Evolutionary conservation across 1,139 yeast genomes (phyloP).

Genomic region (Candida neerlandica): DNA sequence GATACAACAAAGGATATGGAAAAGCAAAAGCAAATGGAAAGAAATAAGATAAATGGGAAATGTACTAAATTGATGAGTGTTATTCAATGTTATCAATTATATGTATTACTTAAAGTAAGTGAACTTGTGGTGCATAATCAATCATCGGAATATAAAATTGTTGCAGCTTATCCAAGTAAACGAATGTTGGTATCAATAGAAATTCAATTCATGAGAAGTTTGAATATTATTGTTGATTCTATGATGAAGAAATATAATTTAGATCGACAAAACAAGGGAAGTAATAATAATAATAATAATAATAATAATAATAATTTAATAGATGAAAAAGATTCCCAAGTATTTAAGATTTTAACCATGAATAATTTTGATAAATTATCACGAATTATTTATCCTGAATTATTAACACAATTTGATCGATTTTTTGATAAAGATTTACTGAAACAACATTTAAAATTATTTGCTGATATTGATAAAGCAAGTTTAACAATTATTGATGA

Average conservation of each 20-base stretch:
- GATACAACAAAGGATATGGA: constrained; percentile 16
- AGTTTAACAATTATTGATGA: constrained; percentile 46
- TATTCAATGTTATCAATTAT: constrained; percentile 41
- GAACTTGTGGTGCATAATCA: constrained; percentile 26
- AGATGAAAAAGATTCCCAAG: constrained; percentile 17
- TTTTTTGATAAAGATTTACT: constrained; percentile 40
- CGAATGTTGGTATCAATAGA: constrained; percentile 46
- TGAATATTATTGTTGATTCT: constrained; percentile 45
- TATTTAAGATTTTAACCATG: constrained; percentile 47
- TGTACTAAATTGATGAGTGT: constrained; percentile 40
- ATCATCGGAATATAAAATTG: constrained; percentile 28
- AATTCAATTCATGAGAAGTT: constrained; percentile 51
- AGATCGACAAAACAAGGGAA: constrained; percentile 27
- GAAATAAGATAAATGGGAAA: constrained; percentile 19
- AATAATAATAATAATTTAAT: too few relatives aligned
- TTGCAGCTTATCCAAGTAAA: constrained; percentile 43
- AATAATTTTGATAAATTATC: constrained; percentile 47
- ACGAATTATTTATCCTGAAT: constrained; percentile 33
- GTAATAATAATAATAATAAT: too few relatives aligned
- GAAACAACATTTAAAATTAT: constrained; percentile 43
- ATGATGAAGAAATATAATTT: constrained; percentile 45
- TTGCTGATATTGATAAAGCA: constrained; percentile 48
- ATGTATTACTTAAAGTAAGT: constrained; percentile 33
- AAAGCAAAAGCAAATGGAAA: too few relatives aligned
- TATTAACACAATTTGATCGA: constrained; percentile 37